Base-by-base conservation (phyloP, 177 flowering plant species). In the Telopea speciosissima region DNA sequence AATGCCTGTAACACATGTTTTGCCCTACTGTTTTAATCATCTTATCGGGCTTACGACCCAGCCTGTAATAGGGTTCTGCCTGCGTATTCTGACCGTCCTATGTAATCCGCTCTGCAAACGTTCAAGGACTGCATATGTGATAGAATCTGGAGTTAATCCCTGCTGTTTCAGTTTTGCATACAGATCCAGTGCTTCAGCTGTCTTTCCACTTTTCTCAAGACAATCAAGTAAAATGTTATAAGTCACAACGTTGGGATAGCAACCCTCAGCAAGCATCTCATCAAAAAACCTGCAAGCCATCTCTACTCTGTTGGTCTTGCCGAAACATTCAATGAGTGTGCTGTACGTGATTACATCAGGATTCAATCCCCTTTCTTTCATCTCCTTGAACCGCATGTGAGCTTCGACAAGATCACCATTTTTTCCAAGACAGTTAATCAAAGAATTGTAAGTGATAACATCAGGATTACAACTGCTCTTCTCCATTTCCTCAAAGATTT, bases 271-370 rank as follows among this genome's bases (percentile, higher is more conserved):
- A 69, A 86, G 80, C 99, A 94, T 94, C 72, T 89, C 89, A 76
- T 92, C 88, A 75, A 90, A 92, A 83, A 94, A 76, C 24, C 83
- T 81, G 72, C 84, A 81, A 45, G 97, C 97, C 96, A 87, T 92
- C 71, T 90, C 97, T 22, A 94, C 90, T 72, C 78, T 85, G 70
- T 81, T 87, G 1, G 87, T 82, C 83, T 94, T 94, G 19, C 96
- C 98, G 81, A 94, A 92, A 79, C 98, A 94, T 79, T 92, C 99
- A 17, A 94, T 94, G 3, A 94, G 88, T 3, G 97, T 94, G 79
- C 96, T 89, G 74, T 88, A 94, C 1, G 97, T 94, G 36, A 94
- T 79, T 12, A 94, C 97, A 86, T 94, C 96, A 23, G 98, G 97
- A 76, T 68, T 86, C 66, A 92, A 71, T 17, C 97, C 97, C 74